A percentile compares a stretch with the other conserved stretches of the same genome.
These are phyloP conservation scores for Pistacia integerrima DNA, from an alignment of 345 rosid species.

Conservation along the genomic window DNA sequence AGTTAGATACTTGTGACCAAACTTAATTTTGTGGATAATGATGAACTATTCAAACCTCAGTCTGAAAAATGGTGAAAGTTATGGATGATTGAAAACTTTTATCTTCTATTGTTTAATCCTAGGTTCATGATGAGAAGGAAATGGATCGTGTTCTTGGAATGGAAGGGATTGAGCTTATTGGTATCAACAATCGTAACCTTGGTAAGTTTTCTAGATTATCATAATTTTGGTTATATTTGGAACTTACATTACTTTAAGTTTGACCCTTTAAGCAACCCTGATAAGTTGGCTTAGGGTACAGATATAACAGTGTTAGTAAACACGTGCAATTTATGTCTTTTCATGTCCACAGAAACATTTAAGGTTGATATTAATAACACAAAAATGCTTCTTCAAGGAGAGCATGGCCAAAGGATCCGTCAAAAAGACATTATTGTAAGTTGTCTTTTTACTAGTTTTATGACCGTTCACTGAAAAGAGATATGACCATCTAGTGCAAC, in stretches of 20 bases:
- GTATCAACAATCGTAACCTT: conserved; percentile 88
- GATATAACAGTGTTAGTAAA: neutral
- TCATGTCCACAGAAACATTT: conserved; percentile 62
- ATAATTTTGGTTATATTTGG: conserved; percentile 12
- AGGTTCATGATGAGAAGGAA: conserved; percentile 95
- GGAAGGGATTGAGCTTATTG: conserved; percentile 82
- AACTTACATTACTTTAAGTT: neutral
- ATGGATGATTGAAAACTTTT: neutral
- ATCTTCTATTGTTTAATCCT: conserved; percentile 7
- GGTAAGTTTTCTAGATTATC: conserved; percentile 46
- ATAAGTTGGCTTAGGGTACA: neutral
- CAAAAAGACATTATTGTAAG: conserved; percentile 83
- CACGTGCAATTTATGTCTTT: neutral
- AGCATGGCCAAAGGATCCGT: conserved; percentile 69
- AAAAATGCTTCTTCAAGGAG: conserved; percentile 82
- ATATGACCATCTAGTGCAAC: conserved; percentile 3
- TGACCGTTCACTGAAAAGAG: neutral
- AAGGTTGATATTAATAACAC: conserved; percentile 87
- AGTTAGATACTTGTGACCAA: no score
- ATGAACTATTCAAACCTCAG: no score
- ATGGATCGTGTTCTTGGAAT: conserved; percentile 97
- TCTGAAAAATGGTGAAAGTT: neutral
- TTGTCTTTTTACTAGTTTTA: conserved; percentile 16
- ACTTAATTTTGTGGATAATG: no score
- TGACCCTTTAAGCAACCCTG: neutral